These are phyloP conservation scores for Diaporthe capsici DNA, from an alignment of 2,329 filamentous ascomycete genomes.

Conservation along the genomic window DNA sequence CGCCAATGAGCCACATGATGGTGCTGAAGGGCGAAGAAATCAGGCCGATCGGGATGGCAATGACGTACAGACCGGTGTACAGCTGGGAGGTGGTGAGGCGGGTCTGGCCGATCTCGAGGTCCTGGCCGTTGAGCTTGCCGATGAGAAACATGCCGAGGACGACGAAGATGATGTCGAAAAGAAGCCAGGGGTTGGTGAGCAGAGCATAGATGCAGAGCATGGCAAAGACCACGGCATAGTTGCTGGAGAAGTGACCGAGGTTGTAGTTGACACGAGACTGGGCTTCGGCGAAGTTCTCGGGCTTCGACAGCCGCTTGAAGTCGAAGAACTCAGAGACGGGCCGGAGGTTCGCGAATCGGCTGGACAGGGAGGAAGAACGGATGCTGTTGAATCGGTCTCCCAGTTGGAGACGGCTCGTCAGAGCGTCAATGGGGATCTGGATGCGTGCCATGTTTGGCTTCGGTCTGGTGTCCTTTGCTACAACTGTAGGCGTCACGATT, in stretches of 20 bases:
- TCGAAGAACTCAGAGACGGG: conserved; percentile 96
- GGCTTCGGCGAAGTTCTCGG: conserved; percentile 88
- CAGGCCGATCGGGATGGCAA: conserved; percentile 88
- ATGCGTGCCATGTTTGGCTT: conserved; percentile 80
- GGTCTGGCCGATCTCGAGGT: conserved; percentile 87
- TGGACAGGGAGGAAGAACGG: conserved; percentile 81
- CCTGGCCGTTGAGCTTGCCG: conserved; percentile 88
- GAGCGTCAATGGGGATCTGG: conserved; percentile 90
- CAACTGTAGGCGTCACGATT: neutral
- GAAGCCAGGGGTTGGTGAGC: conserved; percentile 86
- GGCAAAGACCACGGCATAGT: conserved; percentile 93
- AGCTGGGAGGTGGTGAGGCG: conserved; percentile 92
- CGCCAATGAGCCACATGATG: conserved; percentile 95
- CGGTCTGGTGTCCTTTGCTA: neutral
- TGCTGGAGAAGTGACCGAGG: conserved; percentile 96
- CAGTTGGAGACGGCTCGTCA: conserved; percentile 92
- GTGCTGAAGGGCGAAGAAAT: conserved; percentile 88
- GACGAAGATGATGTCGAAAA: conserved; percentile 94
- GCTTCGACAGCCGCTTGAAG: conserved; percentile 95
- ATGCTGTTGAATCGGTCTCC: conserved; percentile 87
- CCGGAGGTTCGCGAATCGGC: conserved; percentile 92
- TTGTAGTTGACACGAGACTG: conserved; percentile 98
- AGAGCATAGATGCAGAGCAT: conserved; percentile 98
- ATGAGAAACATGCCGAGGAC: conserved; percentile 91
- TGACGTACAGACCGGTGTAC: conserved; percentile 87